phyloP scores from a whole-genome alignment of 371 early-diverging fungal species.

The Actinomortierella wolfii region DNA sequence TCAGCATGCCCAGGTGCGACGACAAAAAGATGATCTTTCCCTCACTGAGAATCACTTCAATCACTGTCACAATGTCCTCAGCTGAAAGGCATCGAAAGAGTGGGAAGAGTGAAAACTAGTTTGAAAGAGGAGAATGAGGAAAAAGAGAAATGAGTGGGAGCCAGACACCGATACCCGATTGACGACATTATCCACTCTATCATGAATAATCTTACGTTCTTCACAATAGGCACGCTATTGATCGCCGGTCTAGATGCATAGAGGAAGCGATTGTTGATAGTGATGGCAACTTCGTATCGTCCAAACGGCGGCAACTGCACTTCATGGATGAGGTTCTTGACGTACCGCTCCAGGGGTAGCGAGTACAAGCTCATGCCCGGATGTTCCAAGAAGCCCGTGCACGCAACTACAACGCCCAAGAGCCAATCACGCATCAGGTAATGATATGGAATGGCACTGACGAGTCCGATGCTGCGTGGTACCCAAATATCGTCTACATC shows the following conservation, averaged over 20 bases:
- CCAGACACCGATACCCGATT: no score
- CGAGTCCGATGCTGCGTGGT: conserved; percentile 72
- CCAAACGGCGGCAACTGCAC: conserved; percentile 85
- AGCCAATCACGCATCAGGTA: conserved; percentile 82
- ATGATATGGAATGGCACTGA: conserved; percentile 77
- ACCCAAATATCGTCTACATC: conserved; percentile 68
- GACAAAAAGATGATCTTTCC: conserved; percentile 80
- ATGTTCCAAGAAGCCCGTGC: conserved; percentile 60
- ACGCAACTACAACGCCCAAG: conserved; percentile 61
- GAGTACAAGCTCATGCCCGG: conserved; percentile 45
- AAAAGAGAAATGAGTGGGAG: no score
- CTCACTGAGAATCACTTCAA: conserved; percentile 74
- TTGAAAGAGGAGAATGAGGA: neutral
- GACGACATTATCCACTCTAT: no score
- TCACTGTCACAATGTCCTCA: conserved; percentile 69
- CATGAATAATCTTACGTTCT: conserved; percentile 64
- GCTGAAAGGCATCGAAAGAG: conserved; percentile 75
- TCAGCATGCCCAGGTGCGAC: conserved; percentile 72
- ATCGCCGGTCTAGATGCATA: conserved; percentile 78
- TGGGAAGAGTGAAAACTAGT: conserved; percentile 82
- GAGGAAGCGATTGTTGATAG: conserved; percentile 63
- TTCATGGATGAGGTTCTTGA: conserved; percentile 75
- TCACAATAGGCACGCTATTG: conserved; percentile 75
- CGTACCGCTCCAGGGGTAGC: conserved; percentile 61
- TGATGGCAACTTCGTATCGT: conserved; percentile 73